Percentiles rank a stretch among this genome's conserved stretches.
Conservation (phyloP, 169 alveolate species). For the Eimeria acervulina region DNA sequence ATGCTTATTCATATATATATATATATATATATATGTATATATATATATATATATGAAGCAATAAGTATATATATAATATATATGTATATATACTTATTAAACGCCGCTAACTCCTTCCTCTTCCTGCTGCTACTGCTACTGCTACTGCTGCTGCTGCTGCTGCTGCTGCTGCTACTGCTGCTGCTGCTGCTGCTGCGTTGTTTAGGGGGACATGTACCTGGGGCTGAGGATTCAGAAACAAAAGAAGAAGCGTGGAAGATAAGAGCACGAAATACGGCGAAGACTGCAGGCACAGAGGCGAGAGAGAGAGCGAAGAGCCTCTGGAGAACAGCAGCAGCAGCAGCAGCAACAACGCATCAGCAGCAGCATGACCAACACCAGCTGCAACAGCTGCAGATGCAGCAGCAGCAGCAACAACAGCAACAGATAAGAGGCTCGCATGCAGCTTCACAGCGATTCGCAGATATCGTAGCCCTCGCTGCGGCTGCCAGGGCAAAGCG, state of each 20-base stretch:
- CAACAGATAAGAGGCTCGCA: not conserved
- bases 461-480: constrained; percentile 36
- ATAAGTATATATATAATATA: too few relatives aligned
- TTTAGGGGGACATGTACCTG: constrained; percentile 54
- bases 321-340: constrained; percentile 23
- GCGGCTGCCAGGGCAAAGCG: constrained; percentile 17
- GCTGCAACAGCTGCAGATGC: too few relatives aligned
- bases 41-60: too few relatives aligned
- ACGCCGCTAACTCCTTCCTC: not conserved
- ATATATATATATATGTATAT: too few relatives aligned
- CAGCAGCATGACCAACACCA: too few relatives aligned
- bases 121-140: not conserved
- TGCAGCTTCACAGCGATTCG: constrained; percentile 45
- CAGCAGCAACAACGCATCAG: not conserved
- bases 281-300: constrained; percentile 43
- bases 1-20: too few relatives aligned
- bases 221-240: not conserved
- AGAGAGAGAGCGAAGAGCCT: constrained; percentile 26
- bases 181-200: constrained; percentile 26
- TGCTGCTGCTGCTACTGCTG: constrained; percentile 25
- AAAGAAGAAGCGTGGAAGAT: constrained; percentile 64
- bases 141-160: not conserved
- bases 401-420: not conserved
- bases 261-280: not conserved
- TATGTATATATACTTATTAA: too few relatives aligned